These are phyloP conservation scores for Rhizopogon sp. DNA, from an alignment of 768 basidiomycete species.

Conservation along the genomic window DNA sequence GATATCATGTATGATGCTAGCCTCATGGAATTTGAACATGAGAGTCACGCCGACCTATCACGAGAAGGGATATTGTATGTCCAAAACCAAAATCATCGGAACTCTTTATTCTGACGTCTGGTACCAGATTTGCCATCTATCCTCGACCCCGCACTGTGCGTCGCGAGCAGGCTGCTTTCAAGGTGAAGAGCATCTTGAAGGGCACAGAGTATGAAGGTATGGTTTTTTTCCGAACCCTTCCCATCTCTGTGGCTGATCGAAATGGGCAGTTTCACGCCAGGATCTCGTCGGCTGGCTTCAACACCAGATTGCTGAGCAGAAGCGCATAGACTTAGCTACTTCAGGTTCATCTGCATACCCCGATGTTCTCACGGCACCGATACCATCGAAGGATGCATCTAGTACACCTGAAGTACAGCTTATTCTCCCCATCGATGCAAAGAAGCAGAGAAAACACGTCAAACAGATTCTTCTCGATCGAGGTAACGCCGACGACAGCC, in stretches of 20 bases:
- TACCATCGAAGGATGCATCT: constrained; percentile 31
- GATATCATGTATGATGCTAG: constrained; percentile 86
- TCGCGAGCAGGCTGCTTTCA: constrained; percentile 66
- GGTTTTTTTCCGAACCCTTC: constrained; percentile 9
- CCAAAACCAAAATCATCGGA: background rate
- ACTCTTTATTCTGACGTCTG: constrained; percentile 33
- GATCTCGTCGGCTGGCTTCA: constrained; percentile 75
- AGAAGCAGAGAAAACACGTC: constrained; percentile 69
- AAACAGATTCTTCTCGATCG: constrained; percentile 67
- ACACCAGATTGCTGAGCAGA: constrained; percentile 75
- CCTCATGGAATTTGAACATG: constrained; percentile 55
- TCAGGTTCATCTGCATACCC: constrained; percentile 48
- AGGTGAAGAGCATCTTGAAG: constrained; percentile 77
- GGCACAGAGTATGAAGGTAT: constrained; percentile 72
- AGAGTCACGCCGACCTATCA: constrained; percentile 62
- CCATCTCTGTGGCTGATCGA: constrained; percentile 3
- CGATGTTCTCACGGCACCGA: constrained; percentile 29
- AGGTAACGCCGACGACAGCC: constrained; percentile 34
- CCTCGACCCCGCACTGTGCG: constrained; percentile 50
- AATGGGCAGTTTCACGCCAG: constrained; percentile 47
- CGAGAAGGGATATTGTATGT: constrained; percentile 81
- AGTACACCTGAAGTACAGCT: constrained; percentile 51
- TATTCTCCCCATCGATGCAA: constrained; percentile 60
- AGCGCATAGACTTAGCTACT: constrained; percentile 61
- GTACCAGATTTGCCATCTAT: constrained; percentile 47